Conservation (phyloP, 441 rosid genomes). For the Brassica balearica region DNA sequence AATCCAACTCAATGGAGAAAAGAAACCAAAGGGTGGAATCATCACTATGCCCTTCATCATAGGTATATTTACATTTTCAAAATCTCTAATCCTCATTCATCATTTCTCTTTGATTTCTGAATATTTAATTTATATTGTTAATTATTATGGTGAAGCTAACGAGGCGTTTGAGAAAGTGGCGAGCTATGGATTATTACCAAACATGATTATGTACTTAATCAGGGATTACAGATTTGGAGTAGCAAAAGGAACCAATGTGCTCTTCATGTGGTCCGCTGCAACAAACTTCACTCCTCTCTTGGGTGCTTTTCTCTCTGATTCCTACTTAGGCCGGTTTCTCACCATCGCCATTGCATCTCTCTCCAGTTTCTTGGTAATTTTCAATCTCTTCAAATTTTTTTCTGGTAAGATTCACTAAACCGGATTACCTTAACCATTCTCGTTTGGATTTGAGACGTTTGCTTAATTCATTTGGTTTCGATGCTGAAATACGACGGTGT, state of each 20-base stretch:
- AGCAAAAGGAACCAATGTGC: conserved; percentile 57
- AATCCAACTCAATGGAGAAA: conserved; percentile 27
- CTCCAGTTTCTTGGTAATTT: conserved; percentile 60
- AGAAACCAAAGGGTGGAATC: conserved; percentile 64
- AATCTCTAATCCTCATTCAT: too few relatives aligned
- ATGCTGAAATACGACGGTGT: background rate
- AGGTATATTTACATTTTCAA: conserved; percentile 47
- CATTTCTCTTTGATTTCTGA: background rate
- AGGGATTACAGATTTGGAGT: conserved; percentile 54
- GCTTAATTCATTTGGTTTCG: conserved; percentile 5
- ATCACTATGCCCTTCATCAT: conserved; percentile 81
- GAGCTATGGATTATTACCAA: conserved; percentile 68
- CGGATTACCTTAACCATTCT: conserved; percentile 25
- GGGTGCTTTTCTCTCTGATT: conserved; percentile 79
- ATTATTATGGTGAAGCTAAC: conserved; percentile 54
- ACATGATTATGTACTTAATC: conserved; percentile 73
- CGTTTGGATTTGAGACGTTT: background rate
- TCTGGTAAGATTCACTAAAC: background rate
- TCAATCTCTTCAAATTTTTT: background rate
- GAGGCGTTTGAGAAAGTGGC: conserved; percentile 82
- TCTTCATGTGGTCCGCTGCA: conserved; percentile 73
- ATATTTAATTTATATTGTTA: background rate
- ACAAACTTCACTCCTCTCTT: conserved; percentile 65
- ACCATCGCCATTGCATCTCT: conserved; percentile 70
- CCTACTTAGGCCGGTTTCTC: conserved; percentile 73